These are phyloP conservation scores for Corymbia maculata DNA, from an alignment of 345 rosid species.

Conservation along the genomic window DNA sequence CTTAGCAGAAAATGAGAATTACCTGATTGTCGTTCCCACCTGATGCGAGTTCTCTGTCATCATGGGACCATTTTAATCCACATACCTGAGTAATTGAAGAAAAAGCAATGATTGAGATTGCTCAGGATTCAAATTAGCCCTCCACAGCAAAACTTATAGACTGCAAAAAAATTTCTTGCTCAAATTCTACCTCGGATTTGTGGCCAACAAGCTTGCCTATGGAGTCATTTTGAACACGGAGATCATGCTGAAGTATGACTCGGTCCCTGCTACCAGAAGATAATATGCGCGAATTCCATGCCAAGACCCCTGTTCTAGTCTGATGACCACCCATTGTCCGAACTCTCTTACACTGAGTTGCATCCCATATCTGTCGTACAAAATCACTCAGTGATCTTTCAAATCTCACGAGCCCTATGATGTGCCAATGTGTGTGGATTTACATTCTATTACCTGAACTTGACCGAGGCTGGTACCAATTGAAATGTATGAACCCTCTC, in stretches of 20 bases:
- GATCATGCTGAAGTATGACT: slow-evolving; percentile 91
- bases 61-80: slow-evolving; percentile 94
- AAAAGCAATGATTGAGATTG: background rate
- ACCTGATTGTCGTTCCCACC: slow-evolving; percentile 99
- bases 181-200: slow-evolving; percentile 67
- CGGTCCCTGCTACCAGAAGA: slow-evolving; percentile 96
- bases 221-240: slow-evolving; percentile 63
- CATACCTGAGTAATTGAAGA: slow-evolving; percentile 36
- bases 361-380: slow-evolving; percentile 76
- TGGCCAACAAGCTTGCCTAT: slow-evolving; percentile 82
- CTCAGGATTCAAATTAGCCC: background rate
- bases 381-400: background rate
- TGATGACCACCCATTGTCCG: slow-evolving; percentile 93
- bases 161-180: background rate
- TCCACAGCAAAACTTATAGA: background rate
- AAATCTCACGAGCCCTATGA: background rate
- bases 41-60: slow-evolving; percentile 96
- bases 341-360: slow-evolving; percentile 70
- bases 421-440: background rate
- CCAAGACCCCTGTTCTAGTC: slow-evolving; percentile 89
- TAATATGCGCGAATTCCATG: slow-evolving; percentile 85
- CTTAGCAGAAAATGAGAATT: background rate
- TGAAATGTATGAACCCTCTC: slow-evolving; percentile 90
- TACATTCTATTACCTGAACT: slow-evolving; percentile 59
- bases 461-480: slow-evolving; percentile 79